Conservation (phyloP, 371 early-diverging fungal species). For the Mortierella sp. region DNA sequence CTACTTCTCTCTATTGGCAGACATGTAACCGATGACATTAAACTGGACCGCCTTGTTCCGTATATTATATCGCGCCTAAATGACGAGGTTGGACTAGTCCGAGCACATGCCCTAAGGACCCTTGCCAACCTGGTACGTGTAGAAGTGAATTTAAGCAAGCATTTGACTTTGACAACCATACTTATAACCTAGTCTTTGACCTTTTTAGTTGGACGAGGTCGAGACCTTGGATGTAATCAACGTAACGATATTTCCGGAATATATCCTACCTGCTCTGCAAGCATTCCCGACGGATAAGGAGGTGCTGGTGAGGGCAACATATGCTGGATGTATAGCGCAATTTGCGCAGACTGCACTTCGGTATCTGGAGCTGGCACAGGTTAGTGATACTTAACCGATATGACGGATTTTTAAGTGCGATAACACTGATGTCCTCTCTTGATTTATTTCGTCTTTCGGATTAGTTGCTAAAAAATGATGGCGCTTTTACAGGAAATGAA, state of each 20-base stretch:
- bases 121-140: conserved; percentile 79
- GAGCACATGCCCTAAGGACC: conserved; percentile 78
- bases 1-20: conserved; percentile 76
- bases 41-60: conserved; percentile 87
- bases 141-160: background rate
- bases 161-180: background rate
- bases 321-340: conserved; percentile 84
- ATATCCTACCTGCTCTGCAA: conserved; percentile 82
- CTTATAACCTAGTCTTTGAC: background rate
- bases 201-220: conserved; percentile 75
- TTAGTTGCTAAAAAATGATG: conserved; percentile 70
- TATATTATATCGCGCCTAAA: conserved; percentile 78
- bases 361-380: conserved; percentile 79
- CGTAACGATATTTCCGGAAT: conserved; percentile 89
- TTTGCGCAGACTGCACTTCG: conserved; percentile 83
- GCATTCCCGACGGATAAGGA: conserved; percentile 78
- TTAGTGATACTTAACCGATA: conserved; percentile 12
- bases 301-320: conserved; percentile 82
- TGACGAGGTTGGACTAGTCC: conserved; percentile 80
- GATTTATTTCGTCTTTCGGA: background rate
- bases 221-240: conserved; percentile 85
- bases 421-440: too few species aligned
- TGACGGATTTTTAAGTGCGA: too few species aligned
- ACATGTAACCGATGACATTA: conserved; percentile 78
- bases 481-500: conserved; percentile 64